Evolutionary conservation across 1,284 basidiomycete genomes (phyloP), one percentile per base, ranked within the genome.

Genomic region (Athelia psychrophila): DNA sequence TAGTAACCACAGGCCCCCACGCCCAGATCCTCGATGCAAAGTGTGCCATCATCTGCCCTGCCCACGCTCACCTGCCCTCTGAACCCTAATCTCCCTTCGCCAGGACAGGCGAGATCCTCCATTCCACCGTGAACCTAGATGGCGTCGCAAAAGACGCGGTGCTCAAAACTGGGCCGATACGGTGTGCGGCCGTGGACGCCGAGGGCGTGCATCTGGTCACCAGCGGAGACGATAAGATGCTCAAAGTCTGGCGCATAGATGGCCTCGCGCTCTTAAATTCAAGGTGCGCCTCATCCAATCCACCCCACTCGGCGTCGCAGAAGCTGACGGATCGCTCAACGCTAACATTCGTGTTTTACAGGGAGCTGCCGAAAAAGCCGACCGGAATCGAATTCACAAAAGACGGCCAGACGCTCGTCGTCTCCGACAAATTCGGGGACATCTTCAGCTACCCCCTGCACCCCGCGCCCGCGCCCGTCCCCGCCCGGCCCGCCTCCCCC

Each of bases 351-450:
- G 25, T 3, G n/a, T n/a, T n/a, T n/a, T n/a, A 24, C 51, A 91
- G 91, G 48, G 84, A 88, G 60, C 75, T 93, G 2, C 83, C 87
- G 0, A 93, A 94, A 67, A 83, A 85, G 56, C 81, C 90, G 0
- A 91, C 89, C 0, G 75, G 73, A 2, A 64, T 93, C 35, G 61
- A 64, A 1, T 83, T 93, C 59, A 84, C 81, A 0, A 69, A 63
- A 15, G 76, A 84, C 49, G 74, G 75, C 0, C 74, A 84, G 55
- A 83, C 74, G 15, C 84, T 89, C 57, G 70, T 90, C 15, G 82
- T 84, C 15, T 79, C 84, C n/a, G 92, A 94, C 69, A 93, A 93
- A 64, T 93, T 93, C 58, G 91, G 92, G 0, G 92, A 94, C 60
- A 78, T 93, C 16, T 92, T 91, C 71, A 83, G 82, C 88, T 86